These are phyloP conservation scores for Pyrenochaeta sp. DNA, from an alignment of 2,329 filamentous ascomycete genomes.

Conservation along the genomic window DNA sequence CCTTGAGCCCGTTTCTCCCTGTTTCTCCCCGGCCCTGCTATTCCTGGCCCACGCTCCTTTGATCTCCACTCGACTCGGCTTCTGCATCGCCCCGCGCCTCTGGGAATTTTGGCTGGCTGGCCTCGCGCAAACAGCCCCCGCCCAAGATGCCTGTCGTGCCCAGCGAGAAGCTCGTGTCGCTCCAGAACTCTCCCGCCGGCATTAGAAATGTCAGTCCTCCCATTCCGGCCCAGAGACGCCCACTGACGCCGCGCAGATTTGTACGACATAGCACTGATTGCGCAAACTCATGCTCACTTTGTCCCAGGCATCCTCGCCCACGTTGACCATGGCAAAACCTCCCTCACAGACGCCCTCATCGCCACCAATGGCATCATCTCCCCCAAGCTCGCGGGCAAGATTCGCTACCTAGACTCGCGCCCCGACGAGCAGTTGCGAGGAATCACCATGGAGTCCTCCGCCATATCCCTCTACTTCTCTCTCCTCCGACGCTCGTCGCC, in stretches of 20 bases:
- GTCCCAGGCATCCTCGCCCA: slow-evolving; percentile 93
- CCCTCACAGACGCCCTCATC: slow-evolving; percentile 91
- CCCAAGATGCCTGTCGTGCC: slow-evolving; percentile 84
- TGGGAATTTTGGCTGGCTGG: too few relatives aligned
- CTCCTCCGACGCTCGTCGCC: slow-evolving; percentile 78
- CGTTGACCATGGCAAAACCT: slow-evolving; percentile 98
- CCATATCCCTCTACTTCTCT: slow-evolving; percentile 95
- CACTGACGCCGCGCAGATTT: slow-evolving; percentile 7
- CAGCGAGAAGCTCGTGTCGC: slow-evolving; percentile 85
- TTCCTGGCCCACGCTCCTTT: slow-evolving; percentile 9
- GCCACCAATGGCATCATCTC: slow-evolving; percentile 99
- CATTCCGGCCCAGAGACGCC: slow-evolving; percentile 5
- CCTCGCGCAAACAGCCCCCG: too few relatives aligned
- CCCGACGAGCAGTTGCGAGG: slow-evolving; percentile 95
- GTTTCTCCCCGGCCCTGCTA: background rate
- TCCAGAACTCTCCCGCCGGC: slow-evolving; percentile 86
- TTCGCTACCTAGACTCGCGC: slow-evolving; percentile 94
- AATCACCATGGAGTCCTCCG: slow-evolving; percentile 99
- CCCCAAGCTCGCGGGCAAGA: slow-evolving; percentile 95
- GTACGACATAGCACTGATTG: slow-evolving; percentile 4
- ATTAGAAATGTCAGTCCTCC: slow-evolving; percentile 80
- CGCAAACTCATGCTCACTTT: slow-evolving; percentile 10
- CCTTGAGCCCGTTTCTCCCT: background rate
- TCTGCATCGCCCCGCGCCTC: too few relatives aligned
- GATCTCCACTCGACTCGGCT: slow-evolving; percentile 7